Base-by-base conservation (phyloP, 2,329 filamentous ascomycete species). In the Hirsutella thompsonii region DNA sequence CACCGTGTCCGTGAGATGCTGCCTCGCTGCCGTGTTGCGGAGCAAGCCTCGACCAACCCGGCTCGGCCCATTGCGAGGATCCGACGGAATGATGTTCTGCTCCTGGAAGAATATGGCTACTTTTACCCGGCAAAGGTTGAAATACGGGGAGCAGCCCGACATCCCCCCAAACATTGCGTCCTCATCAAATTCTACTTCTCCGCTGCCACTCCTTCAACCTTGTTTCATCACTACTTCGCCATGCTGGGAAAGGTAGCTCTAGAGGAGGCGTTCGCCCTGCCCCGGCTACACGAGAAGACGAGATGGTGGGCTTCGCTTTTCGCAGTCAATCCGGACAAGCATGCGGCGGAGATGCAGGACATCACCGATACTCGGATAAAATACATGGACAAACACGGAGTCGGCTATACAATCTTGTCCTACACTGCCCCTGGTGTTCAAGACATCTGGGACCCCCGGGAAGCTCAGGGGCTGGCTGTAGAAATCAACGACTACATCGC, bases 241-340 rank as follows among this genome's bases (percentile, higher is more conserved):
- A 78, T 78, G 73, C 57, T 68, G 11, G 76, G 76, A 44, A 80
- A 81, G 47, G 66, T 80, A 43, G 70, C 71, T 11, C 62, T 80
- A 19, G 76, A 80, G 54, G 76, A 80, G 58, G 74, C 74, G 13
- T 79, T 78, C 46, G 70, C 69, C 45, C 63, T 79, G 6, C 74
- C 77, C 36, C 67, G 74, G 28, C 66, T 78, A 46, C 63, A 69
- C 36, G 72, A 79, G 46, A 71, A 70, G 55, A 75, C 72, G 5
- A 61, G 63, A 49, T 78, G 74, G 73, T 79, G 74, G 74, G 77
- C 76, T 1, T 58, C 62, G 4, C 56, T 80, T 19, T 81, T 79
- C 52, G 68, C 73, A 13, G 62, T 69, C n/a, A 68, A 79, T 47
- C 63, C 71, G 2, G 72, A 75, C 10, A 72, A 70, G 54, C 75